These are phyloP conservation scores for Blepharisma japonicum DNA, from an alignment of 73 alveolate genomes.

Conservation along the genomic window DNA sequence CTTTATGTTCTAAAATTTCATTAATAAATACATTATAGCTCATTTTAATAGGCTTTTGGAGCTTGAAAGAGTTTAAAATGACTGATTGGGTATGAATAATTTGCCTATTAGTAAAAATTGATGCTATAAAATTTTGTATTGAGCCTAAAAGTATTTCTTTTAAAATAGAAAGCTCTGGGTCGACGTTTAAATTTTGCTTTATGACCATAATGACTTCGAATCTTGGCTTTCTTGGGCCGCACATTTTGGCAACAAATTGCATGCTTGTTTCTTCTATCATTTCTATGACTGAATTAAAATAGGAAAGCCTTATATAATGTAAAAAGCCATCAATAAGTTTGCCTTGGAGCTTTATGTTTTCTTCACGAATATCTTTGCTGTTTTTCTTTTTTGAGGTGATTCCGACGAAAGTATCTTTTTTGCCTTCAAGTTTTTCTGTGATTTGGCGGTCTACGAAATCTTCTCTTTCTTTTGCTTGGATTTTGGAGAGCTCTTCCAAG, in stretches of 20 bases:
- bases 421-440: conserved; percentile 10
- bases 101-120: not conserved
- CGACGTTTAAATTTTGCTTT: not conserved
- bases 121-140: not conserved
- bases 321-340: no score
- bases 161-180: not conserved
- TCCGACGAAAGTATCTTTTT: not conserved
- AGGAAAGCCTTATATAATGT: no score
- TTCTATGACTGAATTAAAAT: no score
- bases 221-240: conserved; percentile 18
- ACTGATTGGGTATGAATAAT: not conserved
- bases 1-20: not conserved
- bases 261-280: no score
- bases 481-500: not conserved
- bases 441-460: conserved; percentile 10
- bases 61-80: no score
- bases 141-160: not conserved
- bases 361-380: no score
- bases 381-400: not conserved
- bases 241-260: not conserved
- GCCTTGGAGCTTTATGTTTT: no score
- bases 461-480: conserved; percentile 15
- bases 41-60: no score
- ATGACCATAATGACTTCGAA: conserved; percentile 8
- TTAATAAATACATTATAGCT: no score